These are phyloP conservation scores for Arxiozyma slooffiae DNA, from an alignment of 1,139 yeast species.

Conservation along the genomic window DNA sequence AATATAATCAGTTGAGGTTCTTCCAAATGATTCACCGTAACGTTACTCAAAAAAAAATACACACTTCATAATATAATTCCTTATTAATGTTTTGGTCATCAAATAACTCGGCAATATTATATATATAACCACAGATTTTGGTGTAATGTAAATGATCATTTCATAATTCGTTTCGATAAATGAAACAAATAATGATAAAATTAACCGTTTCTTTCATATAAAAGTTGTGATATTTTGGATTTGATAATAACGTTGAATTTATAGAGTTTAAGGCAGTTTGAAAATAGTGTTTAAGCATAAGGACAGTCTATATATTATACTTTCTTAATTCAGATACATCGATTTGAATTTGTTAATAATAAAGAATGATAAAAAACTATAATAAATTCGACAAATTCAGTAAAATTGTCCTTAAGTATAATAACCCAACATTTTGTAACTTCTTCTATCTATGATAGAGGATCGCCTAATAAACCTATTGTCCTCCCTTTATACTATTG, in stretches of 20 bases:
- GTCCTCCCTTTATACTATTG: neutral
- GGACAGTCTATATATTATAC: slow-evolving; percentile 12
- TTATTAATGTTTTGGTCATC: slow-evolving; percentile 18
- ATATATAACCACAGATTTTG: slow-evolving; percentile 22
- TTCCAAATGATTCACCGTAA: slow-evolving; percentile 5
- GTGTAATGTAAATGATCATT: slow-evolving; percentile 26
- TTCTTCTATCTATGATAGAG: neutral
- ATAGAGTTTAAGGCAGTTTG: neutral
- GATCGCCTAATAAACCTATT: neutral
- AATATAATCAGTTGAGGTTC: slow-evolving; percentile 20
- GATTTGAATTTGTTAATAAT: slow-evolving; percentile 16
- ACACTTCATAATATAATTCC: slow-evolving; percentile 24
- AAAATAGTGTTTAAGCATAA: slow-evolving; percentile 7
- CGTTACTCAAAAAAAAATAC: slow-evolving; percentile 18
- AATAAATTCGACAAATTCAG: slow-evolving; percentile 18
- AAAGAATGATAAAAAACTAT: slow-evolving; percentile 23
- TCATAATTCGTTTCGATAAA: slow-evolving; percentile 17
- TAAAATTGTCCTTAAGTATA: slow-evolving; percentile 13
- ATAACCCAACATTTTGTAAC: slow-evolving; percentile 26
- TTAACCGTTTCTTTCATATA: slow-evolving; percentile 11
- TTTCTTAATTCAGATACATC: slow-evolving; percentile 15
- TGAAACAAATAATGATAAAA: slow-evolving; percentile 19
- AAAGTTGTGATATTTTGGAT: slow-evolving; percentile 1
- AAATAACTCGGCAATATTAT: slow-evolving; percentile 27
- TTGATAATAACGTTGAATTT: neutral